Percentiles rank a stretch among this genome's conserved stretches.
These are phyloP conservation scores for Fusarium brevicatenulatum DNA, from an alignment of 2,329 filamentous ascomycete genomes.

Conservation along the genomic window DNA sequence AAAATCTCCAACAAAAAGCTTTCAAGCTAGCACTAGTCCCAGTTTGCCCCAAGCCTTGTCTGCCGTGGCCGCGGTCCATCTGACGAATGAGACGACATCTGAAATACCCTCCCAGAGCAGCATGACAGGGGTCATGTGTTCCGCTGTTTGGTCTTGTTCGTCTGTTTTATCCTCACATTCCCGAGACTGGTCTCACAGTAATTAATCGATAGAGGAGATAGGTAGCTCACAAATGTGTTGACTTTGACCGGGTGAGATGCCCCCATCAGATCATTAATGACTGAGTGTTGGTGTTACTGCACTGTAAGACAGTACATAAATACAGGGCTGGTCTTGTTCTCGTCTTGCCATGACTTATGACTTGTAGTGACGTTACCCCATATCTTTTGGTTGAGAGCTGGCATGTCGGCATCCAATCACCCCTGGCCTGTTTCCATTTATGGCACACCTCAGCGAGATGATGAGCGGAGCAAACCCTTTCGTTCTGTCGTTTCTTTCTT, in stretches of 20 bases:
- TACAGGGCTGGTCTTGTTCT: constrained; percentile 8
- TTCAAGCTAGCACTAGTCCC: constrained; percentile 30
- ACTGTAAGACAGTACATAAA: background rate
- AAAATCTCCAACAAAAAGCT: constrained; percentile 39
- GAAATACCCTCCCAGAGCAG: constrained; percentile 16
- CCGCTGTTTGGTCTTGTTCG: background rate
- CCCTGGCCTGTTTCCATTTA: constrained; percentile 33
- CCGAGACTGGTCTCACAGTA: constrained; percentile 23
- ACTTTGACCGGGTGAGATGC: background rate
- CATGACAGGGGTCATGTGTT: constrained; percentile 33
- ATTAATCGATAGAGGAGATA: background rate
- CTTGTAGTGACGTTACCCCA: constrained; percentile 37
- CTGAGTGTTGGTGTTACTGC: background rate
- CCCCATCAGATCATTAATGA: background rate
- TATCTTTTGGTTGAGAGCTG: constrained; percentile 28
- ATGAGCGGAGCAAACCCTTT: constrained; percentile 18
- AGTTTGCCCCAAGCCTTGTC: constrained; percentile 33
- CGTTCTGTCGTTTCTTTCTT: background rate
- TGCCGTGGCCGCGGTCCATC: constrained; percentile 18
- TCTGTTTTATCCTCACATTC: constrained; percentile 26
- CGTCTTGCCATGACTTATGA: constrained; percentile 27
- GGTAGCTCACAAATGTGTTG: background rate
- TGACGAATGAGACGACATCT: constrained; percentile 25
- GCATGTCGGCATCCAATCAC: constrained; percentile 24
- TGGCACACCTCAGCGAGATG: constrained; percentile 29